Base-by-base conservation (phyloP, 345 rosid genomes). In the Salix purpurea region DNA sequence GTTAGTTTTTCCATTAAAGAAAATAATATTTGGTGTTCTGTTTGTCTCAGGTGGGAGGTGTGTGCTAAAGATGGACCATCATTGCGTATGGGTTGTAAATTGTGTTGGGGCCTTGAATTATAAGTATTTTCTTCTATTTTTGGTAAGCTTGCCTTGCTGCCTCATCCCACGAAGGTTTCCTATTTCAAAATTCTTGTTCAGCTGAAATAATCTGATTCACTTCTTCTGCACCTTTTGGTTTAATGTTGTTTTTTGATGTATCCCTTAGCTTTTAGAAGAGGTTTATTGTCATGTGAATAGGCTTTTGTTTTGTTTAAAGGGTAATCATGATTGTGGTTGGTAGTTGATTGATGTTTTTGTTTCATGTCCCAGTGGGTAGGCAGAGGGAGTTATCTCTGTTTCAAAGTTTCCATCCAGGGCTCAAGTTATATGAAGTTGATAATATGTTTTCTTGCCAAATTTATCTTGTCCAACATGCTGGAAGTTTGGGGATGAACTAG, bases 51-150 rank as follows among this genome's bases (percentile, higher is more conserved):
- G 99, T 82, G 97, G 94, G 54, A 84, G 94, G 72, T 96, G 99
- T 78, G 89, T 92, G 54, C 89, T 96, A 68, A 96, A 93, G 87
- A 96, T 96, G 99, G 97, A 96, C 67, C 98, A 92, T 77, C 99
- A 96, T 85, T 96, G 99, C 84, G 95, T 96, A 32, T 96, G 99
- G 99, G 99, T 96, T 87, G 99, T 96, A 64, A 93, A 91, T 80
- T 96, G 99, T 75, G 99, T 96, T 44, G 99, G 99, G 37, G 99
- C 97, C 3, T 86, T 90, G 68, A 93, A 93, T 82, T 96, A 93
- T 78, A 96, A 96, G 87, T 93, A 91, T 68, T 96, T 96, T 75
- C 96, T 96, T 83, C 93, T 96, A 75, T 96, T 93, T 81, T 84
- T 96, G 99, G 98, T 93, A 84, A 79, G 97, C 82, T 67, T 75